Base-by-base conservation (phyloP, 495 filamentous ascomycete species). In the Aspergillus mulundensis region DNA sequence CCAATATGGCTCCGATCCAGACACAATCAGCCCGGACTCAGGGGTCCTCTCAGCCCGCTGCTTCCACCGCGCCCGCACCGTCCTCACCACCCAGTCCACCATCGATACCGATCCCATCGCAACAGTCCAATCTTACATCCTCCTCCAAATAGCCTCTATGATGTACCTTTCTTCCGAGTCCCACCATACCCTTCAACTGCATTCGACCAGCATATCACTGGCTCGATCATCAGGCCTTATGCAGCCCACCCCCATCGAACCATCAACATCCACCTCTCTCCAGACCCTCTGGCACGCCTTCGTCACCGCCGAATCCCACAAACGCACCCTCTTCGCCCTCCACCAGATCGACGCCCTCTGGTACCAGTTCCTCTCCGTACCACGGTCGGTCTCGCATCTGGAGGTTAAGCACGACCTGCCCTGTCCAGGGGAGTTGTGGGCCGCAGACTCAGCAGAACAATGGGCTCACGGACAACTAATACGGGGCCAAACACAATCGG, bases 351-450 rank as follows among this genome's bases (percentile, higher is more conserved):
- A 73, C 54, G 65, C 70, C 5, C 59, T 73, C 1, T 71, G 67
- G 67, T 71, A 73, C 54, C 69, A 71, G 53, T 63, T 70, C 48
- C 59, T 73, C 10, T 73, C 70, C 1, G 66, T 71, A 14, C 70
- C 69, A 5, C 63, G 68, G 24, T 66, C 53, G 4, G 64, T 73
- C 50, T 73, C 70, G 3, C 67, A 71, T 42, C 60, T 73, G 1
- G 70, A 73, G 57, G 61, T 73, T 48, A 73, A 73, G 28, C 69
- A 73, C 56, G 65, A 71, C 18, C 51, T 73, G 6, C 70, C 70
- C n/a, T 71, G 65, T 39, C 62, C 62, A 1, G 62, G 66, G 42
- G 61, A 58, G 12, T 55, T 61, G 10, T 73, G 70, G 70, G 56
- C 42, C 8, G 64, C 70, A 11, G 50, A 57, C 8, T 67, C 68